Conservation (phyloP, 2,329 filamentous ascomycete species). For the Fusarium redolens region DNA sequence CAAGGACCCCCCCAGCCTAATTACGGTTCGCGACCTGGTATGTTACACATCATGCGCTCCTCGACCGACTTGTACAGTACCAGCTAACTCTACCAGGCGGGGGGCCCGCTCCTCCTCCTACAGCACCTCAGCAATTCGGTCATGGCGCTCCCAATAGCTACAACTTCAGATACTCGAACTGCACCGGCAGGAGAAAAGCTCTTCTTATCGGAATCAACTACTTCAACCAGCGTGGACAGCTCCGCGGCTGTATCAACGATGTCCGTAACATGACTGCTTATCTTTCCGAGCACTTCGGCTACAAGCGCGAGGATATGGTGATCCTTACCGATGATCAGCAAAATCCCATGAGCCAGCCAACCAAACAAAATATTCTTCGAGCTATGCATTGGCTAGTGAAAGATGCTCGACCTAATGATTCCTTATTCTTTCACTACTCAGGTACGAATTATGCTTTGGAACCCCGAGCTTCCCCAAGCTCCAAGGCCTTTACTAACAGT, state of each 20-base stretch:
- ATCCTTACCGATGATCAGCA: slow-evolving; percentile 96
- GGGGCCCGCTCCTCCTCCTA: slow-evolving; percentile 73
- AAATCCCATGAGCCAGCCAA: slow-evolving; percentile 96
- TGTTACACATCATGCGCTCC: slow-evolving; percentile 27
- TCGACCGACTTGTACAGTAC: neutral
- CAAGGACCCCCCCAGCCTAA: slow-evolving; percentile 55
- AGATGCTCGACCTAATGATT: slow-evolving; percentile 91
- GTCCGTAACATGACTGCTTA: slow-evolving; percentile 97
- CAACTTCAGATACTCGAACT: slow-evolving; percentile 90
- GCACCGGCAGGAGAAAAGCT: slow-evolving; percentile 88
- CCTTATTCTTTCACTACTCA: slow-evolving; percentile 97
- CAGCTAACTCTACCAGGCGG: slow-evolving; percentile 47
- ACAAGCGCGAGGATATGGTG: slow-evolving; percentile 97
- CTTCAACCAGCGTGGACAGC: slow-evolving; percentile 89
- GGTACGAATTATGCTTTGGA: slow-evolving; percentile 63
- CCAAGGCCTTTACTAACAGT: slow-evolving; percentile 20
- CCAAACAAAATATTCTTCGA: slow-evolving; percentile 92
- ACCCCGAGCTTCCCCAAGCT: neutral
- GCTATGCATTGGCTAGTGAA: slow-evolving; percentile 99
- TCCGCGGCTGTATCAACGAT: slow-evolving; percentile 95
- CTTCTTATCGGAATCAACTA: slow-evolving; percentile 96
- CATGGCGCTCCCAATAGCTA: slow-evolving; percentile 84
- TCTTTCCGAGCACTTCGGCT: slow-evolving; percentile 87
- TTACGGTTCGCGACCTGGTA: slow-evolving; percentile 63
- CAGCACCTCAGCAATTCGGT: slow-evolving; percentile 77